Evolutionary conservation across 2,329 filamentous ascomycete genomes (phyloP).

Genomic region (Penicillium sclerotiorum): DNA sequence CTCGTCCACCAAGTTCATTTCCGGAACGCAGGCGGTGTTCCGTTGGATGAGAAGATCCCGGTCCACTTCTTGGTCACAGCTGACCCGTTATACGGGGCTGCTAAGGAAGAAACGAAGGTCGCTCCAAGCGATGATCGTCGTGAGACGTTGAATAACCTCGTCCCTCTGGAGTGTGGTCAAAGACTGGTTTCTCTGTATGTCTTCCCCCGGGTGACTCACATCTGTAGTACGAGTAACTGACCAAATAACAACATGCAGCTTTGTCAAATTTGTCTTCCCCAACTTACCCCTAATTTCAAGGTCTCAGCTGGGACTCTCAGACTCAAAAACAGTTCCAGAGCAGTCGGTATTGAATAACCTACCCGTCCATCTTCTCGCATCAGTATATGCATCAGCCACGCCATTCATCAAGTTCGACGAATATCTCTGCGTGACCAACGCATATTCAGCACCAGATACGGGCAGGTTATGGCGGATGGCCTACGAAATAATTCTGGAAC

Average conservation of each 20-base stretch:
- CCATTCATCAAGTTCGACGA: conserved; percentile 28
- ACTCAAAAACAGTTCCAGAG: conserved; percentile 2
- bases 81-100: conserved; percentile 11
- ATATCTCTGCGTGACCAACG: conserved; percentile 19
- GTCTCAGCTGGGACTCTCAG: conserved; percentile 16
- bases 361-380: conserved; percentile 27
- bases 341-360: conserved; percentile 11
- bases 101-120: conserved; percentile 14
- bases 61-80: conserved; percentile 25
- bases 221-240: no score
- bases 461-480: conserved; percentile 25
- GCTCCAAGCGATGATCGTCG: background rate
- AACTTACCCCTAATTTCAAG: conserved; percentile 27
- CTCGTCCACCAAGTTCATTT: conserved; percentile 32
- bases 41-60: conserved; percentile 28
- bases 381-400: conserved; percentile 29
- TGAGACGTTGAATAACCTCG: conserved; percentile 11
- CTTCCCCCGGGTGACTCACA: background rate
- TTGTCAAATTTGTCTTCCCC: conserved; percentile 26
- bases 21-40: conserved; percentile 35
- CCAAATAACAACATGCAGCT: no score
- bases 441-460: conserved; percentile 18
- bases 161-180: conserved; percentile 12
- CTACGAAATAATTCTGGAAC: conserved; percentile 20
- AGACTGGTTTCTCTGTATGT: conserved; percentile 18